Evolutionary conservation across 257 asterid species (phyloP).

Genomic region (Solanum tacnaense): DNA sequence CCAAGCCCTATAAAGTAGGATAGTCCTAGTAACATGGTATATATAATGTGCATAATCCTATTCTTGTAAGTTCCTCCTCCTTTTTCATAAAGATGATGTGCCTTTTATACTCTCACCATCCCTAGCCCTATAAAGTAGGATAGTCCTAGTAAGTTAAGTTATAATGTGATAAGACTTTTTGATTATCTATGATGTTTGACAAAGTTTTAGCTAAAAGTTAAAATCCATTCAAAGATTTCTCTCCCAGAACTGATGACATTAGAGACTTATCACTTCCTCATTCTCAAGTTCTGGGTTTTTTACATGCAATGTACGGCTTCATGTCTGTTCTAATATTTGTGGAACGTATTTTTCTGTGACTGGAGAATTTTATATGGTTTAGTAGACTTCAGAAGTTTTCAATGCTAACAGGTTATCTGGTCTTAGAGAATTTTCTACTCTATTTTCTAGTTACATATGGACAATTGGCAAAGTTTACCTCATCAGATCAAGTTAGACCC

Average conservation of each 20-base stretch:
- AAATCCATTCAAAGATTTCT: not conserved
- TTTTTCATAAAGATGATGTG: not conserved
- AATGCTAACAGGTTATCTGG: not conserved
- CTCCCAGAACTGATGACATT: not conserved
- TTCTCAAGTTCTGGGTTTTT: not conserved
- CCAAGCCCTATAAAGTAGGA: not conserved
- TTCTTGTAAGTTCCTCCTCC: not conserved
- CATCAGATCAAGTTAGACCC: not conserved
- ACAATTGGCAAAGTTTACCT: not conserved
- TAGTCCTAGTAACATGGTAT: not conserved
- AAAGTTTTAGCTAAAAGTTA: not conserved
- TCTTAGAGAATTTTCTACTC: not conserved
- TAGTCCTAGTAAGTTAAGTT: not conserved
- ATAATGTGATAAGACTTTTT: not conserved
- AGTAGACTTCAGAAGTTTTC: not conserved
- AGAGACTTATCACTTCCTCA: not conserved
- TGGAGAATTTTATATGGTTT: not conserved
- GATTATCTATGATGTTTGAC: not conserved
- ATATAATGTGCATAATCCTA: not conserved
- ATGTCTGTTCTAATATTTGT: not conserved
- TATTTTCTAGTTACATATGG: not conserved
- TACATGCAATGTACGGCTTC: not conserved
- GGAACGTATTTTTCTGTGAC: not conserved
- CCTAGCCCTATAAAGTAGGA: not conserved
- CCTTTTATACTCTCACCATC: not conserved